Evolutionary conservation across 495 filamentous ascomycete species (phyloP).

Genomic region (Tetracladium setigerum): DNA sequence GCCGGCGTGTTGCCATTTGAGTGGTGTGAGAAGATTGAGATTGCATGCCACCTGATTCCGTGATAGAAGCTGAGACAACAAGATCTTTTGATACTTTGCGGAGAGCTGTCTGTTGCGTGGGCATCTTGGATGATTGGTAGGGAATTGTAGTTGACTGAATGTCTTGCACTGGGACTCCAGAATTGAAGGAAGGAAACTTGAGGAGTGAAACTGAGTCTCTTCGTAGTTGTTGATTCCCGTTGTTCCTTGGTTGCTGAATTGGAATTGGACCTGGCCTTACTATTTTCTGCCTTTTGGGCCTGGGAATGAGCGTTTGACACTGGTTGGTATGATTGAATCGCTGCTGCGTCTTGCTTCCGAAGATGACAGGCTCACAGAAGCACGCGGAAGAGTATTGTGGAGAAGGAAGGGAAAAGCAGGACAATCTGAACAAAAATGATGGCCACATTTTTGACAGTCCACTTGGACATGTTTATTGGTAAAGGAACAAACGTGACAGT

Average conservation of each 20-base stretch:
- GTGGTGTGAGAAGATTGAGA: too few relatives aligned
- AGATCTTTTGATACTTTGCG: slow-evolving; percentile 6
- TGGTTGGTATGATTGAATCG: not conserved
- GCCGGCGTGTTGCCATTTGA: too few relatives aligned
- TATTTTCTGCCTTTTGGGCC: too few relatives aligned
- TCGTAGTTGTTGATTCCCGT: too few relatives aligned
- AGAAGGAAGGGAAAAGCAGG: slow-evolving; percentile 1
- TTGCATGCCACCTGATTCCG: not conserved
- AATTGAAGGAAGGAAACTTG: slow-evolving; percentile 2
- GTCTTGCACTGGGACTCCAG: too few relatives aligned
- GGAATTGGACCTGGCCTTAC: too few relatives aligned
- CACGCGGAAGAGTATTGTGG: not conserved
- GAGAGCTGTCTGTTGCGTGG: slow-evolving; percentile 24
- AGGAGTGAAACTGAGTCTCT: not conserved
- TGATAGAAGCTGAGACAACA: slow-evolving; percentile 10
- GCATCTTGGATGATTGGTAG: not conserved
- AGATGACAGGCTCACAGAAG: not conserved
- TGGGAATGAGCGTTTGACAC: too few relatives aligned
- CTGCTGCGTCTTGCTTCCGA: not conserved
- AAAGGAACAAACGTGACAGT: slow-evolving; percentile 18
- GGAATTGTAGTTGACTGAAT: not conserved
- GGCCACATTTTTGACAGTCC: slow-evolving; percentile 16
- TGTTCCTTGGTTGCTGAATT: too few relatives aligned
- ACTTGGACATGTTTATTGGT: not conserved
- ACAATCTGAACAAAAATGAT: slow-evolving; percentile 15